These are phyloP conservation scores for Tribonema minus DNA, from an alignment of 108 stramenopile species.

Conservation along the genomic window DNA sequence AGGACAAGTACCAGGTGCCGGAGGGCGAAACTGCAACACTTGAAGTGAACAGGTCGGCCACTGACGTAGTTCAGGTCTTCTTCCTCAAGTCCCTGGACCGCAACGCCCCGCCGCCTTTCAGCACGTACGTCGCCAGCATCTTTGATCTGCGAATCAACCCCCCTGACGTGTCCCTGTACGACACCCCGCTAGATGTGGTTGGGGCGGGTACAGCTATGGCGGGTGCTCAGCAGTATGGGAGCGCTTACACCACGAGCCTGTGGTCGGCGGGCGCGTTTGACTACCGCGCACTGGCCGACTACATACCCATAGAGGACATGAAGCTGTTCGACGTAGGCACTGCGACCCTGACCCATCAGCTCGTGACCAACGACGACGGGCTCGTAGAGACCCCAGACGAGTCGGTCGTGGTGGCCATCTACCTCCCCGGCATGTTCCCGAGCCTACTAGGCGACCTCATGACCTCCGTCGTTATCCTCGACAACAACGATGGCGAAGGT, in stretches of 20 bases:
- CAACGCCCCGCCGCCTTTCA: constrained; percentile 24
- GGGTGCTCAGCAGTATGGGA: constrained; percentile 62
- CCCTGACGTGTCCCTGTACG: constrained; percentile 25
- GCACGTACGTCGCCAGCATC: constrained; percentile 35
- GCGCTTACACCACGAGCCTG: constrained; percentile 37
- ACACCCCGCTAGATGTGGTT: constrained; percentile 31
- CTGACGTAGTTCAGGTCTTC: constrained; percentile 7
- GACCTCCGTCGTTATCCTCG: constrained; percentile 55
- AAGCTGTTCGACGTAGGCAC: neutral
- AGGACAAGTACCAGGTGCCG: constrained; percentile 40
- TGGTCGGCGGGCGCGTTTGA: constrained; percentile 65
- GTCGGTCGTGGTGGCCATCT: constrained; percentile 55
- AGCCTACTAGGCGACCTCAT: constrained; percentile 60
- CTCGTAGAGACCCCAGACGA: constrained; percentile 67
- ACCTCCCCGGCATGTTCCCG: constrained; percentile 68
- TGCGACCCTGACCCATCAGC: constrained; percentile 12
- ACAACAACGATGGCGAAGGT: constrained; percentile 61
- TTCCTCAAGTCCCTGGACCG: constrained; percentile 34
- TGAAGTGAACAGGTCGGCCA: neutral
- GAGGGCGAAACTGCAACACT: constrained; percentile 54
- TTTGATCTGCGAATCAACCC: constrained; percentile 25
- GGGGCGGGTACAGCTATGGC: constrained; percentile 49
- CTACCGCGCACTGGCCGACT: constrained; percentile 65
- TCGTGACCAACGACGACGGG: constrained; percentile 62
- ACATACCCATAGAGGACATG: constrained; percentile 51